phyloP scores from a whole-genome alignment of 345 rosid species.

The Hevea brasiliensis region DNA sequence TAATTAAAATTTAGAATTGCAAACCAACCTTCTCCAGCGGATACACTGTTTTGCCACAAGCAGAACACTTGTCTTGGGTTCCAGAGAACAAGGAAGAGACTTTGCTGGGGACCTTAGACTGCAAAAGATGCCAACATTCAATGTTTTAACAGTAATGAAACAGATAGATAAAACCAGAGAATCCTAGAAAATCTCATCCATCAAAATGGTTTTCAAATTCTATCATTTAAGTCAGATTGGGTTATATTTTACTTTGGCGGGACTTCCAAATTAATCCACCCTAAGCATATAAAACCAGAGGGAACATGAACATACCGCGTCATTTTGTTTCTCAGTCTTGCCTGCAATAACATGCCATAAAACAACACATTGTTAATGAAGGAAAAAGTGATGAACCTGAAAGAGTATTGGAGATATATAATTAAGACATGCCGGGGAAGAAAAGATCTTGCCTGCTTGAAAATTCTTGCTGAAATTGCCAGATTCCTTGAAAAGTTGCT shows the following conservation, averaged over 20 bases:
- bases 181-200: neutral
- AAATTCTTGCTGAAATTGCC: constrained; percentile 98
- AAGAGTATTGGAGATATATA: too few species aligned
- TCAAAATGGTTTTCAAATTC: neutral
- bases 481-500: constrained; percentile 97
- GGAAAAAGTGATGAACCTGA: too few species aligned
- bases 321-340: constrained; percentile 34
- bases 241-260: neutral
- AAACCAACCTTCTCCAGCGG: constrained; percentile 75
- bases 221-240: neutral
- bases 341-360: constrained; percentile 18
- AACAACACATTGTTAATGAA: neutral
- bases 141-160: neutral
- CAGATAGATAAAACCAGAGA: neutral
- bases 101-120: constrained; percentile 73
- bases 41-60: constrained; percentile 74
- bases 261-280: neutral
- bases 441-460: constrained; percentile 49
- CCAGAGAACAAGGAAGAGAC: constrained; percentile 73
- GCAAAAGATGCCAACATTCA: constrained; percentile 11
- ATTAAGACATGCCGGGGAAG: neutral
- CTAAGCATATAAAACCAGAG: neutral
- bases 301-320: constrained; percentile 46
- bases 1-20: neutral
- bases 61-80: constrained; percentile 76